Evolutionary conservation across 805 yeast genomes (phyloP), one percentile per base, ranked within the genome.

Genomic region (Ascoidea tarda): DNA sequence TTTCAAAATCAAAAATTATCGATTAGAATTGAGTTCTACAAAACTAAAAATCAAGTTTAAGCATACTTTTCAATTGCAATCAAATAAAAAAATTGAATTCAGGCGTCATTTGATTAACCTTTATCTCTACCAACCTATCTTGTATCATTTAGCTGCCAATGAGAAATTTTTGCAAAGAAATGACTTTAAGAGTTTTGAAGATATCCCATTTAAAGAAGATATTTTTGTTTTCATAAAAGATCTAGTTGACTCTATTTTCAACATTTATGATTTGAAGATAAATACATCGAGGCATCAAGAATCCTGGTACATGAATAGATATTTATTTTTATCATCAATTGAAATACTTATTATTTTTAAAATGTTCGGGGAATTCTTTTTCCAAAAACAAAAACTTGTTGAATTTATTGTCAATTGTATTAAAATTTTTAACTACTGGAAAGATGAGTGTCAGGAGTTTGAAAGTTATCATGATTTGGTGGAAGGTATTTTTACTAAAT

Each of bases 301-400:
- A 12, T 46, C 52, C n/a, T 56, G 58, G 58, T 52, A 33, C 21
- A 51, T 56, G 16, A 32, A 54, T 14, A 50, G 58, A 49, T 56
- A 56, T 46, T 54, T 56, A 12, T 56, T 52, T 44, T 51, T 56
- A 46, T 49, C 53, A 6, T 14, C 51, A 5, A 44, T 56, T 1
- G 38, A 54, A 6, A 42, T 56, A 47, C 52, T 53, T 52, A 50
- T 56, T 5, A 50, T 54, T 33, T 56, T 54, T 48, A 53, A 54
- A 46, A 53, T 52, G 32, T 56, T 56, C 47, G 57, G 58, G 4
- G 52, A 52, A 21, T 54, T 48, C 32, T 54, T 56, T 42, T 56
- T 56, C 33, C 44, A 46, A 6, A 50, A 50, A 21, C 21, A 49
- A 21, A 50, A 51, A 48, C 46, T 56, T 32, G 44, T 38, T 38